Base-by-base conservation (phyloP, 2,329 filamentous ascomycete genomes). In the Pseudogymnoascus sp. region DNA sequence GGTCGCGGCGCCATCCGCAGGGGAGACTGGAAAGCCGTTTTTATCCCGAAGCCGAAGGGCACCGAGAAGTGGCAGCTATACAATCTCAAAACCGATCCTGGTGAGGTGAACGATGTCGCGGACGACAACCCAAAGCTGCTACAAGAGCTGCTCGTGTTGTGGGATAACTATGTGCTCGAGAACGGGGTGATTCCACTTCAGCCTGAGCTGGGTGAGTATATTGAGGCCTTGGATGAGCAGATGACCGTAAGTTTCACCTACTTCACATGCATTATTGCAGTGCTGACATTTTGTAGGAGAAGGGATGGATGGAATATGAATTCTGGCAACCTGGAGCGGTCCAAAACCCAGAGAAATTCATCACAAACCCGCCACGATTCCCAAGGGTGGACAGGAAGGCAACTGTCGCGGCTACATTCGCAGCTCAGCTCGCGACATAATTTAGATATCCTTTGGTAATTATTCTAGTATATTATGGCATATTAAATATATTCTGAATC, bases 291-390 rank as follows among this genome's bases (percentile, higher is more conserved):
- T 56, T 56, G 26, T 56, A 56, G 0, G 83, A 87, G 71, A 84
- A 86, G 69, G 82, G 80, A 6, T 86, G 83, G 84, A 86, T 86
- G 74, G 83, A 86, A 73, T 86, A 85, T 71, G 82, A 86, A 72
- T 86, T 86, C 67, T 87, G 83, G 83, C 81, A 82, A 65, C 75
- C 78, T 3, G 81, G 81, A 0, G 80, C 80, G 7, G 66, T 63
- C 31, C 65, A 68, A 6, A 61, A 64, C 8, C 65, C 66, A 3
- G 65, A 67, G 4, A 47, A 40, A 31, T 47, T 31, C 21, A 62
- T 53, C 33, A 62, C 44, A n/a, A 40, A 62, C 16, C 60, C 60
- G 4, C 60, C 60, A 14, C 19, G 60, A 8, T 62, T 62, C 37
- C 29, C 40, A 21, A 44, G 19, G 7, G 44, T 53, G n/a, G 50